A percentile compares a stretch with the other conserved stretches of the same genome.
Evolutionary conservation across 2,329 filamentous ascomycete species (phyloP).

Genomic region (Didymella exigua): DNA sequence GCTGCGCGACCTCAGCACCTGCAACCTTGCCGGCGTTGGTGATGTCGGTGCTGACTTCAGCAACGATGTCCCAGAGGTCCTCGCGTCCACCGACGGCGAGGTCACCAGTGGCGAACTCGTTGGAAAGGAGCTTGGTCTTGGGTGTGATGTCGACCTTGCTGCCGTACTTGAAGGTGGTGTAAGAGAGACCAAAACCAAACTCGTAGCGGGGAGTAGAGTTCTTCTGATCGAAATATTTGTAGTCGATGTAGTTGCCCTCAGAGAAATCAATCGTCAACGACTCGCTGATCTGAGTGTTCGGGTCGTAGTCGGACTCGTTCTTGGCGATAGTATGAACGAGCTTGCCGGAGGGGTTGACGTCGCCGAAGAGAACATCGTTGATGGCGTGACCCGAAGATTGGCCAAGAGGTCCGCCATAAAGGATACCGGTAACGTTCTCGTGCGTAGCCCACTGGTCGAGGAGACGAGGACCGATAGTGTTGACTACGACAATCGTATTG

Average conservation of each 20-base stretch:
- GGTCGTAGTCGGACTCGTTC: conserved; percentile 69
- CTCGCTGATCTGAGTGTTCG: conserved; percentile 55
- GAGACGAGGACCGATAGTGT: conserved; percentile 68
- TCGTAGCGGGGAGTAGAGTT: conserved; percentile 72
- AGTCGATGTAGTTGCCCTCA: conserved; percentile 81
- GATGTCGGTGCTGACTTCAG: conserved; percentile 44
- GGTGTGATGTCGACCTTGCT: neutral
- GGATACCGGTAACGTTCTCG: conserved; percentile 78
- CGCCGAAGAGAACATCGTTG: conserved; percentile 77
- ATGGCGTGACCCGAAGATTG: conserved; percentile 80
- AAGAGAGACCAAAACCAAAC: conserved; percentile 75
- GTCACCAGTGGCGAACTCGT: conserved; percentile 55
- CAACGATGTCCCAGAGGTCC: conserved; percentile 44
- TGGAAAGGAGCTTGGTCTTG: conserved; percentile 5
- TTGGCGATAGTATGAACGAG: conserved; percentile 79
- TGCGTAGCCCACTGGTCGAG: conserved; percentile 76
- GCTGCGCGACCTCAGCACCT: conserved; percentile 48
- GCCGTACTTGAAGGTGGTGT: conserved; percentile 72
- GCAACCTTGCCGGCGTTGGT: conserved; percentile 44
- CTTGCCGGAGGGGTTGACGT: conserved; percentile 72
- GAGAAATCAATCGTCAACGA: conserved; percentile 62
- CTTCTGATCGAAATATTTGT: conserved; percentile 70
- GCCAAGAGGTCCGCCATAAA: conserved; percentile 80
- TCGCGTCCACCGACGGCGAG: conserved; percentile 36
- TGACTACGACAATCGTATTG: conserved; percentile 56